Evolutionary conservation across 2,329 filamentous ascomycete species (phyloP).

Genomic region (Decorospora gaudefroyi): DNA sequence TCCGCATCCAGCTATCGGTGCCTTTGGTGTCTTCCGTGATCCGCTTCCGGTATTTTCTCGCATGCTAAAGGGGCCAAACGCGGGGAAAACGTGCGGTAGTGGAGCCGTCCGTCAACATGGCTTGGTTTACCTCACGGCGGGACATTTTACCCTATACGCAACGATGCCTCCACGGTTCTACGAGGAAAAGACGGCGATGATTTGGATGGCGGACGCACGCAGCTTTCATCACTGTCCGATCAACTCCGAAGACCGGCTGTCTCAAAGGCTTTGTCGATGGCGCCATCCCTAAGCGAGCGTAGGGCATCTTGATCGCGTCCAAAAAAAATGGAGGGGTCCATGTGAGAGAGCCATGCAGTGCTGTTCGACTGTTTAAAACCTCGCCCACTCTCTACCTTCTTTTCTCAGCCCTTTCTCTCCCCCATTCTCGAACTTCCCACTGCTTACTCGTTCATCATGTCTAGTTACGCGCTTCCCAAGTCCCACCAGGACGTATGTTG

Average conservation of each 20-base stretch:
- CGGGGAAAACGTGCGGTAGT: slow-evolving; percentile 10
- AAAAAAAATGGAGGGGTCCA: slow-evolving; percentile 34
- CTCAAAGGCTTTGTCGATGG: slow-evolving; percentile 7
- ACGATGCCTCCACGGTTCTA: too few species aligned
- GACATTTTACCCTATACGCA: too few species aligned
- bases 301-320: slow-evolving; percentile 27
- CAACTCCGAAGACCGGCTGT: slow-evolving; percentile 35
- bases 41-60: slow-evolving; percentile 18
- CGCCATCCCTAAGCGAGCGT: slow-evolving; percentile 26
- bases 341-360: slow-evolving; percentile 7
- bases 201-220: not conserved
- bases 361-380: slow-evolving; percentile 15
- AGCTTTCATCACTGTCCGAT: slow-evolving; percentile 7
- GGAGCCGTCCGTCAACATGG: slow-evolving; percentile 3
- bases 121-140: too few species aligned
- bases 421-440: not conserved
- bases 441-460: slow-evolving; percentile 35
- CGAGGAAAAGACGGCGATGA: too few species aligned
- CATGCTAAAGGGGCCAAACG: slow-evolving; percentile 13
- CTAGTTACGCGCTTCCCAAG: slow-evolving; percentile 66
- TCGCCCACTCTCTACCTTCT: slow-evolving; percentile 5
- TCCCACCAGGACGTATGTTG: slow-evolving; percentile 66
- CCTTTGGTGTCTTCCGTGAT: slow-evolving; percentile 1
- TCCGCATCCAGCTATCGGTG: not conserved
- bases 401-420: slow-evolving; percentile 5